Conservation (phyloP, 2,329 filamentous ascomycete genomes). For the Fusarium nurragi region DNA sequence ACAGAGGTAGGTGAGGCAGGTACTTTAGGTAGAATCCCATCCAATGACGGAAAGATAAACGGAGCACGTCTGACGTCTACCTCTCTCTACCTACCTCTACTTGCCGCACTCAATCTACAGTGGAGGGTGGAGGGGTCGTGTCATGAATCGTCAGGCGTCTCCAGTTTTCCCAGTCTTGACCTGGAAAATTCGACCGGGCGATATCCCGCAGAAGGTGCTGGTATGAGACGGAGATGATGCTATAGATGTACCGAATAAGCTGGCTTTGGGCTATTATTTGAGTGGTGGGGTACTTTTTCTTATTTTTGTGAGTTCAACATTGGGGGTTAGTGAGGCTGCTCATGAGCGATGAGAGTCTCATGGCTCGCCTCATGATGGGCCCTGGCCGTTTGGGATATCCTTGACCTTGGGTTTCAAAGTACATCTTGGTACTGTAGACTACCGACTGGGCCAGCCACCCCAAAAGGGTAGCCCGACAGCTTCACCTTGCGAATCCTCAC, state of each 20-base stretch:
- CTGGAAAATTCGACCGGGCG: constrained; percentile 36
- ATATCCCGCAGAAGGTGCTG: constrained; percentile 21
- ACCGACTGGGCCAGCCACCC: constrained; percentile 11
- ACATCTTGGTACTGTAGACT: not conserved
- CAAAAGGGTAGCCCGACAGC: constrained; percentile 22
- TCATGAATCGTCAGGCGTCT: constrained; percentile 45
- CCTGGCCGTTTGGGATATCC: not conserved
- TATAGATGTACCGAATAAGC: not conserved
- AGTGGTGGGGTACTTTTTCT: not conserved
- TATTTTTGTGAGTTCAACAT: not conserved
- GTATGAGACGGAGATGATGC: not conserved
- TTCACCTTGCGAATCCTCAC: constrained; percentile 16
- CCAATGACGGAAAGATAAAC: constrained; percentile 42
- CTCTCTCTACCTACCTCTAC: not conserved
- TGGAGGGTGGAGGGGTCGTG: constrained; percentile 47
- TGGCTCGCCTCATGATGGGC: constrained; percentile 7
- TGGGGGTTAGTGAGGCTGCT: constrained; percentile 9
- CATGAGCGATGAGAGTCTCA: not conserved
- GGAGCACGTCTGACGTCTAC: constrained; percentile 37
- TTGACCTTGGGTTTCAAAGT: not conserved
- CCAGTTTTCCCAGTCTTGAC: constrained; percentile 41
- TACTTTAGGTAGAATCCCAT: constrained; percentile 19
- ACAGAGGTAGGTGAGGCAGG: constrained; percentile 14
- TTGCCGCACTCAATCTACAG: not conserved
- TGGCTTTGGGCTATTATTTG: not conserved